Evolutionary conservation across 805 yeast genomes (phyloP).

Genomic region (Cyberlindnera xishuangbannaensis): DNA sequence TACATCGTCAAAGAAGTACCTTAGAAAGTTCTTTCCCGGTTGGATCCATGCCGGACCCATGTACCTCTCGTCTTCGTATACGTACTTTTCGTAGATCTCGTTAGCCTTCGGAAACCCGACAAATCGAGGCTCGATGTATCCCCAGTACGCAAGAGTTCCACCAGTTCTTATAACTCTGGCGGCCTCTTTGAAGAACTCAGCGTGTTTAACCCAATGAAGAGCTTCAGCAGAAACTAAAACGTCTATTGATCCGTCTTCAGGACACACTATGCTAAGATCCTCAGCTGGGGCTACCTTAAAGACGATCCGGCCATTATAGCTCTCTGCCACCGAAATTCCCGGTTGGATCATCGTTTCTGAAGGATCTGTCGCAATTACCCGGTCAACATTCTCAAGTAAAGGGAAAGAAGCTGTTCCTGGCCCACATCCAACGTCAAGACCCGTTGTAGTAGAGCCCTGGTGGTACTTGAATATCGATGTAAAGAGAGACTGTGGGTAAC

Average conservation of each 20-base stretch:
- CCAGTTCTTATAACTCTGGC: slow-evolving; percentile 42
- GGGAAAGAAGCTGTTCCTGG: slow-evolving; percentile 61
- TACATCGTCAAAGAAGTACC: slow-evolving; percentile 37
- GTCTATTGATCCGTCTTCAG: slow-evolving; percentile 37
- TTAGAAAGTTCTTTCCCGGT: slow-evolving; percentile 53
- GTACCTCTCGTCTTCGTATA: slow-evolving; percentile 38
- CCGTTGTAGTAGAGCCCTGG: slow-evolving; percentile 26
- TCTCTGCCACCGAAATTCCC: slow-evolving; percentile 27
- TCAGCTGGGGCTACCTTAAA: slow-evolving; percentile 24
- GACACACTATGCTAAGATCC: slow-evolving; percentile 17
- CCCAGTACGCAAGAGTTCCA: slow-evolving; percentile 70
- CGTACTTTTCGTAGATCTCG: slow-evolving; percentile 47
- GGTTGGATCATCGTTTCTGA: slow-evolving; percentile 45
- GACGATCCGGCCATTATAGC: slow-evolving; percentile 17
- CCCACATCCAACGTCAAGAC: slow-evolving; percentile 67
- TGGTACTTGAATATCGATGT: slow-evolving; percentile 37
- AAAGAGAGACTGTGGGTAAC: slow-evolving; percentile 52
- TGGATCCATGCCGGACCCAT: slow-evolving; percentile 63
- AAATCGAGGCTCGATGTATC: slow-evolving; percentile 64
- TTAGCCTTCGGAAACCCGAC: slow-evolving; percentile 49
- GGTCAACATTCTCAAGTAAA: slow-evolving; percentile 36
- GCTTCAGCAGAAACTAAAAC: slow-evolving; percentile 65
- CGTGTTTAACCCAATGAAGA: slow-evolving; percentile 68
- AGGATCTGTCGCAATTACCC: slow-evolving; percentile 53
- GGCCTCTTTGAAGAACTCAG: slow-evolving; percentile 43